Conservation (phyloP, 768 basidiomycete species). For the Boletellus sp. region DNA sequence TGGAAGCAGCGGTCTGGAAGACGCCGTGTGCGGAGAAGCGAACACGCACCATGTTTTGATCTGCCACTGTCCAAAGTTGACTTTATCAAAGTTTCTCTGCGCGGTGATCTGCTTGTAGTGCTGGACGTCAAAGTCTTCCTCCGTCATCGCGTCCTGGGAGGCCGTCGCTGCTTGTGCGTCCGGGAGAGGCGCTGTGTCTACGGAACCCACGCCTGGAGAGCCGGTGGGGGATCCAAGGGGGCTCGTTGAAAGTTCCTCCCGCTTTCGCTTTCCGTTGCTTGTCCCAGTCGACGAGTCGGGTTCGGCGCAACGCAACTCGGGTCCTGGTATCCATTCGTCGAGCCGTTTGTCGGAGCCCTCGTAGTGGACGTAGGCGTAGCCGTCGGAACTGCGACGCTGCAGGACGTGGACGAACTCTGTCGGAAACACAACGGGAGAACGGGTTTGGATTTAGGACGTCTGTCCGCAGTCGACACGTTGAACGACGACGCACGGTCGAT, state of each 20-base stretch:
- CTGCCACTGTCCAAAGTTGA: slow-evolving; percentile 80
- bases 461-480: slow-evolving; percentile 3
- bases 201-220: slow-evolving; percentile 25
- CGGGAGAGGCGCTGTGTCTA: slow-evolving; percentile 5
- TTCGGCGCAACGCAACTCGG: slow-evolving; percentile 31
- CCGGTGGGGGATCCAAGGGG: slow-evolving; percentile 15
- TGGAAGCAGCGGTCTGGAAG: background rate
- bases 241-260: slow-evolving; percentile 14
- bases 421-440: slow-evolving; percentile 1
- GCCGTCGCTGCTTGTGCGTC: slow-evolving; percentile 13
- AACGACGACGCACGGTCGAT: slow-evolving; percentile 34
- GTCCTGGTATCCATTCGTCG: slow-evolving; percentile 68
- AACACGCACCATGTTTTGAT: slow-evolving; percentile 80
- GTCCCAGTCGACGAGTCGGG: slow-evolving; percentile 20
- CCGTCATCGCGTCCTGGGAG: slow-evolving; percentile 45
- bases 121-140: slow-evolving; percentile 67
- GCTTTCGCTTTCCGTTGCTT: slow-evolving; percentile 34
- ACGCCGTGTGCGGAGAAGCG: background rate
- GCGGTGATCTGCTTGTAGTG: slow-evolving; percentile 65
- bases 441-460: slow-evolving; percentile 11
- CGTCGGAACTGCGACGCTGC: slow-evolving; percentile 40
- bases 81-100: slow-evolving; percentile 81
- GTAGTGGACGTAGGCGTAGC: slow-evolving; percentile 70
- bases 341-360: slow-evolving; percentile 64
- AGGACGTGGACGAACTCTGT: slow-evolving; percentile 51